Base-by-base conservation (phyloP, 2,329 filamentous ascomycete species). In the Cladosporium sp. region DNA sequence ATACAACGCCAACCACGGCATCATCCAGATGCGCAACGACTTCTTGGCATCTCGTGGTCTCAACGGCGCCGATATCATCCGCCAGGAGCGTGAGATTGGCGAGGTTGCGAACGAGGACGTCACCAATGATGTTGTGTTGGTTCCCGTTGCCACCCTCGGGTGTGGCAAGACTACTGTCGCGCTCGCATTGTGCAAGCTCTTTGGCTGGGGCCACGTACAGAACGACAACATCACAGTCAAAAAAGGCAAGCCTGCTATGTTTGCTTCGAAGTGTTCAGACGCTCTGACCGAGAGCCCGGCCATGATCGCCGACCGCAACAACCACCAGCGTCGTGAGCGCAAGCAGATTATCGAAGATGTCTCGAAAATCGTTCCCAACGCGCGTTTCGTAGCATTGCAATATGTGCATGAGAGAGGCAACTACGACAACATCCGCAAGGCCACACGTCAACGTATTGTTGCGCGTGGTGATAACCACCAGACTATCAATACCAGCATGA, bases 81-180 rank as follows among this genome's bases (percentile, higher is more conserved):
- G 88, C 63, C 80, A 91, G 70, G 91, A 93, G 69, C 83, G 86
- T 69, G 80, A 87, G 68, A 78, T 81, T 23, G 85, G 84, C 12
- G 78, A 82, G 3, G 77, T 81, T 8, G 75, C 78, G 12, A 83
- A 83, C 67, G 79, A 82, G 11, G 83, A 88, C 7, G 86, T 91
- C 2, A 84, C 81, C 0, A 79, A 82, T 4, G 87, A 96, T 72
- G 84, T 97, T 18, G 85, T 97, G 21, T 83, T 99, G n/a, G 90
- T 93, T 6, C 93, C 95, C 0, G 88, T 97, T 71, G 93, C 95
- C 1, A 97, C 95, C 0, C 90, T 99, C 63, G 95, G 95, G 11
- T 99, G 95, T 75, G 95, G 95, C 65, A 99, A 99, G 84, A 99
- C 95, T 0, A 99, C 95, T 0, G 81, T 99, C 59, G 93, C 91